Conservation (phyloP, 345 rosid genomes). For the Litchi chinensis region DNA sequence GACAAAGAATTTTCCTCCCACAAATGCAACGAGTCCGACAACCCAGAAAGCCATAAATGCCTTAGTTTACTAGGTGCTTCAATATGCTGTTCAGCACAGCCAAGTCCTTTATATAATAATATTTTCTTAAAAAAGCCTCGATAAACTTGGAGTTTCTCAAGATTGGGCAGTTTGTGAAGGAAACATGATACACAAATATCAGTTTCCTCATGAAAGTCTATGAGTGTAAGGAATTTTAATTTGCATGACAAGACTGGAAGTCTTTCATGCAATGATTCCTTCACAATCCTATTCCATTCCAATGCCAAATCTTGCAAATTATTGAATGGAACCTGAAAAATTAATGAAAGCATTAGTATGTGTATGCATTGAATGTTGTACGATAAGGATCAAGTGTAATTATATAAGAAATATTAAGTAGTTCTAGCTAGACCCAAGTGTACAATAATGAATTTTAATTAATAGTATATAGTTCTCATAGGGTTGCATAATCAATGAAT, state of each 20-base stretch:
- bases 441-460: too few species aligned
- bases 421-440: neutral
- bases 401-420: neutral
- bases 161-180: neutral
- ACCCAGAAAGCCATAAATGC: neutral
- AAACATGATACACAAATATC: neutral
- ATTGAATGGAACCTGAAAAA: constrained; percentile 1
- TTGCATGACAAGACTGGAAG: neutral
- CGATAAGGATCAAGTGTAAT: too few species aligned
- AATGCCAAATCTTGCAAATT: neutral
- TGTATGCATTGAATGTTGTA: neutral
- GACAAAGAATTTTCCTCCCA: neutral
- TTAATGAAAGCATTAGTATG: neutral
- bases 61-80: neutral
- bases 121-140: neutral
- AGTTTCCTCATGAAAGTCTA: neutral
- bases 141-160: neutral
- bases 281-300: neutral
- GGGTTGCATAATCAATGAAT: too few species aligned
- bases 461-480: neutral
- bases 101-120: neutral
- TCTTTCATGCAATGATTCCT: neutral
- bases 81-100: neutral
- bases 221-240: neutral
- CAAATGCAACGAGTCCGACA: neutral